phyloP scores from a whole-genome alignment of 1,139 yeast species.

The Geotrichum citri-aurantii region DNA sequence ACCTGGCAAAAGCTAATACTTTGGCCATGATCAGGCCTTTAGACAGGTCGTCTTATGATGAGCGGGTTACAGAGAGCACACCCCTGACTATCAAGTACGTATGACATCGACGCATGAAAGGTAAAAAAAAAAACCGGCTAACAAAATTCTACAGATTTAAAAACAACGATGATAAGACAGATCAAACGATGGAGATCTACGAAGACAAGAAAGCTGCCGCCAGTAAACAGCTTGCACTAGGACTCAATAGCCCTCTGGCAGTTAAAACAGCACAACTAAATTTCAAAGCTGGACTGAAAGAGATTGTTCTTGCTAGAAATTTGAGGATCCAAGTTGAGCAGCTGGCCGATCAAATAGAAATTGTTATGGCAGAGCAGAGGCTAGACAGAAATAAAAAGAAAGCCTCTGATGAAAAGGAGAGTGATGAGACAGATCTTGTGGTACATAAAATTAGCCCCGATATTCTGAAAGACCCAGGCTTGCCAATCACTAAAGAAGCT shows the following conservation, averaged over 20 bases:
- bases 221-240: conserved; percentile 2
- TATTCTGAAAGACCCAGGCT: neutral
- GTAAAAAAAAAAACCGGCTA: neutral
- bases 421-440: neutral
- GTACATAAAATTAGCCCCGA: neutral
- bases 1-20: conserved; percentile 15
- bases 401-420: neutral
- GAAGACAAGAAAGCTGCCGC: neutral
- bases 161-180: neutral
- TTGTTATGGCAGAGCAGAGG: neutral
- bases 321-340: neutral
- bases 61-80: conserved; percentile 14
- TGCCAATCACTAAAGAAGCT: neutral
- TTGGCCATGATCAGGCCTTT: conserved; percentile 7
- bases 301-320: conserved; percentile 5
- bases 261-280: conserved; percentile 9
- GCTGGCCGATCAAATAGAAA: conserved; percentile 4
- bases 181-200: neutral
- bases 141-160: neutral
- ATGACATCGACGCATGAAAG: neutral
- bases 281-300: conserved; percentile 6
- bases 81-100: conserved; percentile 9
- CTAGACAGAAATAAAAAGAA: neutral
- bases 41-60: conserved; percentile 6
- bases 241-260: conserved; percentile 8